Percentiles rank a stretch among this genome's conserved stretches.
Conservation (phyloP, 2,329 filamentous ascomycete genomes). For the Aspergillus sojae region DNA sequence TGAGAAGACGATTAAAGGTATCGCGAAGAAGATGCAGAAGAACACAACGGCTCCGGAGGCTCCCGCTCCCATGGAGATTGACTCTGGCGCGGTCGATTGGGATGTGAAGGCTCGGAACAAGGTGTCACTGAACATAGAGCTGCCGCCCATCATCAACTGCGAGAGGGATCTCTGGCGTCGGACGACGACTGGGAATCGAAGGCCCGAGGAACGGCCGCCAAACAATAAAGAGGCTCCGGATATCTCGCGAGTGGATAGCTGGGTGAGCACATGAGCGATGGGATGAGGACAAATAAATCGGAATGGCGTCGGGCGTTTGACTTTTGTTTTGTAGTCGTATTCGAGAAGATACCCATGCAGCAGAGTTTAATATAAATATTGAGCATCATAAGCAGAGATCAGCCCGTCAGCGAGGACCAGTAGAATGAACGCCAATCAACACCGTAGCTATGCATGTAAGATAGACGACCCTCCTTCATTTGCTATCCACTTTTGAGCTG, state of each 20-base stretch:
- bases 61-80: conserved; percentile 35
- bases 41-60: conserved; percentile 28
- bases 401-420: background rate
- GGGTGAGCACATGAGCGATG: conserved; percentile 24
- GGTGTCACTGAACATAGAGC: conserved; percentile 38
- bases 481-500: conserved; percentile 21
- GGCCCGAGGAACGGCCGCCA: conserved; percentile 36
- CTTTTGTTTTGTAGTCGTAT: conserved; percentile 24
- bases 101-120: conserved; percentile 31
- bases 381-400: conserved; percentile 10
- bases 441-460: conserved; percentile 17
- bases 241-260: conserved; percentile 27
- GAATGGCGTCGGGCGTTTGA: conserved; percentile 22
- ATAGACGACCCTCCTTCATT: conserved; percentile 9
- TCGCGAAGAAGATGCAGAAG: conserved; percentile 45
- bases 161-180: conserved; percentile 61
- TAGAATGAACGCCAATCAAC: conserved; percentile 17
- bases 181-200: conserved; percentile 42
- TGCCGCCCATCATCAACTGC: conserved; percentile 61
- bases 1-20: conserved; percentile 58
- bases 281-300: conserved; percentile 7
- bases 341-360: conserved; percentile 39
- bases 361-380: conserved; percentile 18
- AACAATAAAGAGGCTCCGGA: conserved; percentile 27
- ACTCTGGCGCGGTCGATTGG: conserved; percentile 28